Evolutionary conservation across 1,139 yeast species (phyloP), one percentile per base, ranked within the genome.

Genomic region (Pneumocystis canis): DNA sequence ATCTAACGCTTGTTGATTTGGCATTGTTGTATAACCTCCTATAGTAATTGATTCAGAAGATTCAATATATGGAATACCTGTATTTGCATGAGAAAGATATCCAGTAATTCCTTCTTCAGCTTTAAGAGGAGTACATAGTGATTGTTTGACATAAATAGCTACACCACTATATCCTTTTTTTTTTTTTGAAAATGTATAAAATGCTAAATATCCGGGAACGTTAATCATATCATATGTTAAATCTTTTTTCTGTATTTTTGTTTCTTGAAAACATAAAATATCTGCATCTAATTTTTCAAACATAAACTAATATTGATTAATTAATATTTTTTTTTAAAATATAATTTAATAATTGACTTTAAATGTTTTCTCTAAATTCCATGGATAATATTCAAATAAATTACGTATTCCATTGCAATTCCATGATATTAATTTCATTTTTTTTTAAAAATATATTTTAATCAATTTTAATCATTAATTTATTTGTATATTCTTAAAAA

Each of bases 51-150:
- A 68, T 47, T 68, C 62, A 63, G 67, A 65, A 47, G 65, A 54
- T 28, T 30, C 53, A 56, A 65, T 58, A 60, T 69, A 66, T 3
- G 67, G 68, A 58, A 41, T 18, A 16, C 64, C 59, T 16, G 18
- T 30, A n/a, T 20, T 18, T 47, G 62, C 60, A 47, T 62, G 63
- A 30, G 59, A 58, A 28, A 89, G 73, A 66, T 77, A 75, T 0
- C 97, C 98, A 0, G 96, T 86, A 14, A 92, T 75, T 0, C 98
- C 98, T 71, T 90, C 96, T 73, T 92, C 98, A 0, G 94, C 96
- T 67, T 80, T 82, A 1, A 89, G 87, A 1, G 79, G 78, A 69
- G 40, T 72, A 69, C 67, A 72, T 69, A 41, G 79, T 67, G n/a
- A 66, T 71, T 67, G 65, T 31, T 89, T 76, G 2, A 90, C 82